Percentiles rank a stretch among this genome's conserved stretches.
These are phyloP conservation scores for Globisporangium parvum DNA, from an alignment of 352 stramenopile genomes.

Conservation along the genomic window DNA sequence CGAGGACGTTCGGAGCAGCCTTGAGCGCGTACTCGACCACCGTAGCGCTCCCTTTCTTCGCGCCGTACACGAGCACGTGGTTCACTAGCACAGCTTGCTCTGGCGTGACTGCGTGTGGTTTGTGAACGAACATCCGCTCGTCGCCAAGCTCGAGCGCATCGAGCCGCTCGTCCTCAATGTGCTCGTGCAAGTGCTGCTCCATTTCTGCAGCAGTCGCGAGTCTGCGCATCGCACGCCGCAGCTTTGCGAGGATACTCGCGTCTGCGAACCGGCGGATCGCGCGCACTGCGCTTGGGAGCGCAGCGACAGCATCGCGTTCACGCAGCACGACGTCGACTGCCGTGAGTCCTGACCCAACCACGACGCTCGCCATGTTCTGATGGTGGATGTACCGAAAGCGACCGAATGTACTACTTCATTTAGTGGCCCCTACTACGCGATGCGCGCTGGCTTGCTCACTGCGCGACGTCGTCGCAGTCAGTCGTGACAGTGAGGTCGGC, in stretches of 20 bases:
- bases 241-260: constrained; percentile 5
- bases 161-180: constrained; percentile 1
- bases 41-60: constrained; percentile 4
- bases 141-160: constrained; percentile 2
- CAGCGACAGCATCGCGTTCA: constrained; percentile 1
- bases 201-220: neutral
- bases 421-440: neutral
- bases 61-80: constrained; percentile 9
- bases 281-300: constrained; percentile 5
- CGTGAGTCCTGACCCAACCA: constrained; percentile 4
- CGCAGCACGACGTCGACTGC: constrained; percentile 12
- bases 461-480: constrained; percentile 16
- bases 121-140: neutral
- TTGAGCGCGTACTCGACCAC: constrained; percentile 5
- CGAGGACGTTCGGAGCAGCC: neutral
- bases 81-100: constrained; percentile 4
- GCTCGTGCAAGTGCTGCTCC: neutral
- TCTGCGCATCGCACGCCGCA: constrained; percentile 1
- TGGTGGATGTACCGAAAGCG: too few species aligned
- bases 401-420: neutral
- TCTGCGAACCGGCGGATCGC: constrained; percentile 9
- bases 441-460: neutral
- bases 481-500: constrained; percentile 10
- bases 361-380: neutral
- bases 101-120: neutral